Conservation (phyloP, 495 filamentous ascomycete species). For the Penicillium pancosmium region DNA sequence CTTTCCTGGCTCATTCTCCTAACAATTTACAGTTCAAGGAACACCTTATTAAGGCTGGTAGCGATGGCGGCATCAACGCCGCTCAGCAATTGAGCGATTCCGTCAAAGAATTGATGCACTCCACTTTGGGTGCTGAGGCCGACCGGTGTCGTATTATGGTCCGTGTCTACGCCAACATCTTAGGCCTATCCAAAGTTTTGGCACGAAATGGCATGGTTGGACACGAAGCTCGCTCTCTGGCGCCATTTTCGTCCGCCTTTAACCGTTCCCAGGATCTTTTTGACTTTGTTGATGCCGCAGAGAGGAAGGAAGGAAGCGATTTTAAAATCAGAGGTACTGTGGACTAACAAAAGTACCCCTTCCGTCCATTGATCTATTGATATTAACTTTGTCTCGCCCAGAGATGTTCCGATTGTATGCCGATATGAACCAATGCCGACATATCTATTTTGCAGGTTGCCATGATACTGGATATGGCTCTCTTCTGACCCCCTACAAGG, state of each 20-base stretch:
- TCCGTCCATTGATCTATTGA: background rate
- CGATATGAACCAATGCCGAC: constrained; percentile 64
- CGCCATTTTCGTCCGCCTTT: constrained; percentile 60
- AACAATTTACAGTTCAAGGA: constrained; percentile 51
- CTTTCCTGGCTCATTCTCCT: background rate
- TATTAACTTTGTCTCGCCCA: constrained; percentile 20
- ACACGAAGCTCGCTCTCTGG: constrained; percentile 54
- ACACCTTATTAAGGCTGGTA: constrained; percentile 50
- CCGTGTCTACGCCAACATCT: constrained; percentile 61
- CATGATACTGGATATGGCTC: constrained; percentile 63
- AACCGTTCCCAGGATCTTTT: constrained; percentile 60
- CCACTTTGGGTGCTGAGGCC: constrained; percentile 48
- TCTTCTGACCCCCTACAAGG: constrained; percentile 54
- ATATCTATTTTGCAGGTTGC: constrained; percentile 67
- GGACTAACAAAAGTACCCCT: background rate
- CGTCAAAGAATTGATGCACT: constrained; percentile 47
- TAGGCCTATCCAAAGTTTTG: constrained; percentile 53
- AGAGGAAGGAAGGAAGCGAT: constrained; percentile 62
- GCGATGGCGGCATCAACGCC: constrained; percentile 59
- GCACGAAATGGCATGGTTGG: constrained; percentile 51
- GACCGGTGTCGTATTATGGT: constrained; percentile 62
- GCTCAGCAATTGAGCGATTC: constrained; percentile 56
- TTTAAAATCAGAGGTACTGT: constrained; percentile 59
- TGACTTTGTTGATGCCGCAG: constrained; percentile 64
- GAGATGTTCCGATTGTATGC: constrained; percentile 60